phyloP scores from a whole-genome alignment of 2,329 filamentous ascomycete species.

The Rhinocladiella similis region DNA sequence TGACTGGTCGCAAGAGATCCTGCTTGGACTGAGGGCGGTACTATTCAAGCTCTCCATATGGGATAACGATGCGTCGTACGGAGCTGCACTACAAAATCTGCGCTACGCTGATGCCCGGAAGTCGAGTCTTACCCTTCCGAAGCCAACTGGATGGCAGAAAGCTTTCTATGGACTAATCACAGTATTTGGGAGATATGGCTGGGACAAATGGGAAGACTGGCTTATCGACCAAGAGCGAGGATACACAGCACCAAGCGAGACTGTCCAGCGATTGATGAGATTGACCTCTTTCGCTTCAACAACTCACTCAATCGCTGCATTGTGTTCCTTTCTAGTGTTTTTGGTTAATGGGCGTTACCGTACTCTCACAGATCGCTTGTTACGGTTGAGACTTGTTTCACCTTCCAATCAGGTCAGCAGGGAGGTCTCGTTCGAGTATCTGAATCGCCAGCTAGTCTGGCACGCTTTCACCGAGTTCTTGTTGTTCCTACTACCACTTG shows the following conservation, averaged over 20 bases:
- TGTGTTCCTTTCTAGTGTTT: slow-evolving; percentile 86
- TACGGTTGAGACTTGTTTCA: slow-evolving; percentile 82
- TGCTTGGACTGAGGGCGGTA: slow-evolving; percentile 71
- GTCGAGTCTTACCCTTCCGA: slow-evolving; percentile 60
- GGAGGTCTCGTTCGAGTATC: slow-evolving; percentile 95
- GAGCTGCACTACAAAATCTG: slow-evolving; percentile 87
- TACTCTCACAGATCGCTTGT: slow-evolving; percentile 80
- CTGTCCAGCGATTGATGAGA: slow-evolving; percentile 60
- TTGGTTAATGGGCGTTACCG: slow-evolving; percentile 87
- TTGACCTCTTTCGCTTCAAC: slow-evolving; percentile 70
- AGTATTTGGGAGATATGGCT: slow-evolving; percentile 83
- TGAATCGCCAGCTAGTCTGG: slow-evolving; percentile 97
- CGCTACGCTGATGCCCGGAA: slow-evolving; percentile 80
- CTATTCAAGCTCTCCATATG: slow-evolving; percentile 95
- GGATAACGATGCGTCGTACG: slow-evolving; percentile 95
- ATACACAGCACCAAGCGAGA: slow-evolving; percentile 49
- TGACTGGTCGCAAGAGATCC: slow-evolving; percentile 84
- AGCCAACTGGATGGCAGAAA: slow-evolving; percentile 83
- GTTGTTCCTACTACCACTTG: slow-evolving; percentile 94
- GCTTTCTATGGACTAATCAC: slow-evolving; percentile 79
- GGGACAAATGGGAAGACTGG: slow-evolving; percentile 90
- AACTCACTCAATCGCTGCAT: slow-evolving; percentile 76
- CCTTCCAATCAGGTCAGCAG: slow-evolving; percentile 81
- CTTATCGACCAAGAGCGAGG: slow-evolving; percentile 74
- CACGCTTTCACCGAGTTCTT: slow-evolving; percentile 99